Conservation (phyloP, 1,284 basidiomycete genomes). For the Bjerkandera adusta region DNA sequence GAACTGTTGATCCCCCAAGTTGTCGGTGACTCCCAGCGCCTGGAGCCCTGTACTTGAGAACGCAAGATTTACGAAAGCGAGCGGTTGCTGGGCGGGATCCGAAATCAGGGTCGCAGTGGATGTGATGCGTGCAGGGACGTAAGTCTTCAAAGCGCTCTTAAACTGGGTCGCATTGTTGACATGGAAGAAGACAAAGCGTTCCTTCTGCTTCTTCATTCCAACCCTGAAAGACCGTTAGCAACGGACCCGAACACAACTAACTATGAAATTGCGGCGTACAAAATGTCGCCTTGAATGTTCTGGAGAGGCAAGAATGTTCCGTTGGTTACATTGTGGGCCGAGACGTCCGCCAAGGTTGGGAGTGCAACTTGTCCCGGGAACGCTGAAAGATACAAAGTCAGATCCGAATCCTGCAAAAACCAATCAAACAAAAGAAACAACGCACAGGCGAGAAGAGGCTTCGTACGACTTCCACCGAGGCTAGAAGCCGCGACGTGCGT, state of each 20-base stretch:
- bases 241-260: neutral
- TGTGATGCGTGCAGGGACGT: conserved; percentile 10
- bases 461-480: conserved; percentile 2
- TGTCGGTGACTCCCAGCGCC: conserved; percentile 11
- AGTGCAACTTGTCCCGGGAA: conserved; percentile 11
- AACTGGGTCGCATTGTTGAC: conserved; percentile 12
- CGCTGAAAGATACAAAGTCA: neutral
- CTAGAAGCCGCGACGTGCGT: neutral
- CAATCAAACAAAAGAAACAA: neutral
- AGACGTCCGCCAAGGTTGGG: conserved; percentile 5
- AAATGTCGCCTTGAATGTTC: conserved; percentile 15
- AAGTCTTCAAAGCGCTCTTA: conserved; percentile 11
- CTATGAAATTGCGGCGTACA: conserved; percentile 4
- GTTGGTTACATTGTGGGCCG: conserved; percentile 12
- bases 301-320: conserved; percentile 12
- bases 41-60: conserved; percentile 11
- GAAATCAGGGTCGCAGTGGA: conserved; percentile 13
- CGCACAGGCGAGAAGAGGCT: conserved; percentile 6
- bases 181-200: conserved; percentile 14
- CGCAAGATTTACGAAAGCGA: conserved; percentile 13
- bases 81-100: conserved; percentile 6
- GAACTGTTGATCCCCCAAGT: conserved; percentile 9
- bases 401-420: neutral
- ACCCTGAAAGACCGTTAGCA: conserved; percentile 3
- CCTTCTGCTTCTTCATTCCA: conserved; percentile 15